phyloP scores from a whole-genome alignment of 1,284 basidiomycete genomes.

The Pseudozyma thailandica region DNA sequence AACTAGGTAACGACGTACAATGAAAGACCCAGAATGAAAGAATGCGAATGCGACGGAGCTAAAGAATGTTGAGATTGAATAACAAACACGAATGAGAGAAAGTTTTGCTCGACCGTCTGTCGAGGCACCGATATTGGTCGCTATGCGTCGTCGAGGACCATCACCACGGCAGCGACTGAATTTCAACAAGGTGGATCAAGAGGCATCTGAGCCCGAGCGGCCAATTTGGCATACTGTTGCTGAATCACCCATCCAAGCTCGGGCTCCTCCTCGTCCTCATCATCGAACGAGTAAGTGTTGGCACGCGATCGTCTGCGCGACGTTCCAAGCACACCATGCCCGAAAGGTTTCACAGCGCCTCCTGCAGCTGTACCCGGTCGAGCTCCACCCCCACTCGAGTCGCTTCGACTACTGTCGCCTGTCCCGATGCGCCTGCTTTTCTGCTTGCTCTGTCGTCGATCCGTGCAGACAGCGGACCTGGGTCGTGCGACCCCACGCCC shows the following conservation, averaged over 20 bases:
- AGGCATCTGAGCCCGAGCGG: conserved; percentile 31
- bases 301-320: conserved; percentile 13
- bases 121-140: too few relatives aligned
- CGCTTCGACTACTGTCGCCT: conserved; percentile 13
- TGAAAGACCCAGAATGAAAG: conserved; percentile 3
- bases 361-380: conserved; percentile 36
- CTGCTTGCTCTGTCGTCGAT: background rate
- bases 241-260: conserved; percentile 41
- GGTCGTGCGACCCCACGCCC: conserved; percentile 1
- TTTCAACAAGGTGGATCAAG: conserved; percentile 25
- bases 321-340: conserved; percentile 12
- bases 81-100: background rate
- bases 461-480: conserved; percentile 3
- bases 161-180: too few relatives aligned
- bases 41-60: conserved; percentile 1
- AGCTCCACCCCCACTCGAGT: conserved; percentile 14
- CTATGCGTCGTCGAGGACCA: too few relatives aligned
- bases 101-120: background rate
- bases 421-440: conserved; percentile 12
- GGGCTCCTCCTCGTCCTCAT: conserved; percentile 14
- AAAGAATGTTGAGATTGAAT: background rate
- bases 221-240: conserved; percentile 37
- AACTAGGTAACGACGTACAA: conserved; percentile 6
- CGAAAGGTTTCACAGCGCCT: conserved; percentile 43
- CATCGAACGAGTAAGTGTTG: background rate